These are phyloP conservation scores for Torulaspora pretoriensis DNA, from an alignment of 1,139 yeast genomes.

Conservation along the genomic window DNA sequence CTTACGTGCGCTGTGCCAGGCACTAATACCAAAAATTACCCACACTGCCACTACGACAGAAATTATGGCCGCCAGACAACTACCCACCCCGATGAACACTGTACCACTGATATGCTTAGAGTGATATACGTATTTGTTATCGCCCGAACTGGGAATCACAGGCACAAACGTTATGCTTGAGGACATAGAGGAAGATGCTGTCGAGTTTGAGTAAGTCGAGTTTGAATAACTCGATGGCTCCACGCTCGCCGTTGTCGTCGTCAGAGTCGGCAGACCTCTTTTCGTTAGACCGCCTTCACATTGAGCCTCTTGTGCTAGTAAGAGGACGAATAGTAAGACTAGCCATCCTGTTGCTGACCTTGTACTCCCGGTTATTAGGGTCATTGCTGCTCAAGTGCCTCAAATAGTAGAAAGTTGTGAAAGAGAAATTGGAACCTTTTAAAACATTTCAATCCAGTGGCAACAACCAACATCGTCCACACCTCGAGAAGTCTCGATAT, in stretches of 20 bases:
- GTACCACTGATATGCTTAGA: constrained; percentile 58
- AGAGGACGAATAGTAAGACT: neutral
- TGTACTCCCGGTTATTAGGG: neutral
- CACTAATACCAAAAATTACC: constrained; percentile 17
- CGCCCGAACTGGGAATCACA: constrained; percentile 36
- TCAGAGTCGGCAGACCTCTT: constrained; percentile 5
- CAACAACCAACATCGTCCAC: neutral
- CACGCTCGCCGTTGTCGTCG: constrained; percentile 1
- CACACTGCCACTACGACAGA: constrained; percentile 16
- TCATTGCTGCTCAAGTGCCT: neutral
- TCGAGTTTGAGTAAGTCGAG: constrained; percentile 1
- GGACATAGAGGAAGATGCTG: constrained; percentile 17
- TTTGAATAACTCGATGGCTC: constrained; percentile 4
- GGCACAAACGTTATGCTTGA: constrained; percentile 49
- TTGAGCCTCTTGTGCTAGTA: neutral
- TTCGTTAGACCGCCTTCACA: neutral
- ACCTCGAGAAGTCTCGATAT: neutral
- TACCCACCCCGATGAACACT: constrained; percentile 71
- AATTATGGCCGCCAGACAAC: constrained; percentile 44
- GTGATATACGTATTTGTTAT: constrained; percentile 54
- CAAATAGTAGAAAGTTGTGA: neutral
- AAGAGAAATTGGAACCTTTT: neutral
- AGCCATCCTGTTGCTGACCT: neutral
- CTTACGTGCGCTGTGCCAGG: constrained; percentile 28
- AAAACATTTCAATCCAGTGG: neutral